Evolutionary conservation across 257 asterid genomes (phyloP).

Genomic region (Solanum tarapatanum): DNA sequence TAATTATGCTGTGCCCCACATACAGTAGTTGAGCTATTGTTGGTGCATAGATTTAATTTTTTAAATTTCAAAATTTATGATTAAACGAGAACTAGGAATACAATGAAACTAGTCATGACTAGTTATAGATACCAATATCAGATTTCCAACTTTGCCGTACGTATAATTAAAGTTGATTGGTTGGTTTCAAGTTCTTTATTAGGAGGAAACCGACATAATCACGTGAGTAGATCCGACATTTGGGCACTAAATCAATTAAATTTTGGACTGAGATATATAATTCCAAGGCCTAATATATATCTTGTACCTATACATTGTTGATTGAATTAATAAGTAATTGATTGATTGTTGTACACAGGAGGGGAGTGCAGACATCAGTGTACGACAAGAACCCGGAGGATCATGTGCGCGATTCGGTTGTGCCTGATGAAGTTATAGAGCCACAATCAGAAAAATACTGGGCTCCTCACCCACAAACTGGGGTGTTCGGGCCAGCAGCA

Average conservation of each 20-base stretch:
- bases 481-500: constrained; percentile 66
- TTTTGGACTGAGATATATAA: neutral
- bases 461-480: constrained; percentile 81
- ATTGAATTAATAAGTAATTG: neutral
- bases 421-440: constrained; percentile 51
- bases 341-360: constrained; percentile 19
- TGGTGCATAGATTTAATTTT: neutral
- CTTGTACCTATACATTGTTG: neutral
- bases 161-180: neutral
- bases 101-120: neutral
- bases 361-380: constrained; percentile 57
- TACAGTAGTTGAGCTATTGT: neutral
- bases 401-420: constrained; percentile 19
- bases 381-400: constrained; percentile 87
- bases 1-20: neutral
- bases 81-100: too few species aligned
- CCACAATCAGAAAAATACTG: constrained; percentile 45
- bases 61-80: too few species aligned
- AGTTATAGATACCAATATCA: neutral
- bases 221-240: neutral
- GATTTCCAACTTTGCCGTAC: neutral
- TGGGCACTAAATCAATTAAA: neutral
- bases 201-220: neutral
- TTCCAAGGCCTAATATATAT: neutral
- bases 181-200: neutral